Base-by-base conservation (phyloP, 2,329 filamentous ascomycete genomes). In the Stachybotrys elegans region DNA sequence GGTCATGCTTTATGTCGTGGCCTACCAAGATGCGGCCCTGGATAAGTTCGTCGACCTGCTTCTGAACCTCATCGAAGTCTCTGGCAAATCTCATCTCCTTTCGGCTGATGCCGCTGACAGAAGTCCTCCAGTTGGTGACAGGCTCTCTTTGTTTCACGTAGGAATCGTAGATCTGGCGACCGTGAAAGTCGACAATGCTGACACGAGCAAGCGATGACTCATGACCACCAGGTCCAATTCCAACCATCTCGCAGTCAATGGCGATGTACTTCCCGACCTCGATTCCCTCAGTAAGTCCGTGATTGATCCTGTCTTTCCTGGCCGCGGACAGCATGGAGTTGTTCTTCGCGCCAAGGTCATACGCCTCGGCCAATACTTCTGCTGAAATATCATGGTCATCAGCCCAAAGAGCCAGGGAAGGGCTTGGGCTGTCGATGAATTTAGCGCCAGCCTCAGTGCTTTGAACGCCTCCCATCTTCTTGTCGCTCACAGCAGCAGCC, bases 161-260 rank as follows among this genome's bases (percentile, higher is more conserved):
- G 12, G 88, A 92, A 70, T 98, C 93, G 75, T 97, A 96, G 37
- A 98, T 71, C 63, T 95, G 89, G 22, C 86, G 79, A 16, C 91
- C 91, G 61, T 96, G 89, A 65, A 91, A 98, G 65, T 97, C 95
- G 53, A 96, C 91, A 14, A 95, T 71, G 59, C 88, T 95, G 44
- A 92, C 88, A 38, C 93, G 81, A 1, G 93, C 93, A 36, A 98
- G 78, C 1, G 82, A 83, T 27, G 88, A 90, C 58, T 83, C 78
- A 51, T 84, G 74, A 19, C 81, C 78, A 41, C 81, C 81, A 1
- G 79, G 78, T 0, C 86, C 87, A 12, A 94, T 81, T 39, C 92
- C 93, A 21, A 98, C 93, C 93, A 98, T 98, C 69, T 98, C 93
- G 65, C 93, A 98, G 70, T 98, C 93, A 38, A 98, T 80, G 17